Evolutionary conservation across 345 rosid genomes (phyloP).

Genomic region (Microthlaspi erraticum): DNA sequence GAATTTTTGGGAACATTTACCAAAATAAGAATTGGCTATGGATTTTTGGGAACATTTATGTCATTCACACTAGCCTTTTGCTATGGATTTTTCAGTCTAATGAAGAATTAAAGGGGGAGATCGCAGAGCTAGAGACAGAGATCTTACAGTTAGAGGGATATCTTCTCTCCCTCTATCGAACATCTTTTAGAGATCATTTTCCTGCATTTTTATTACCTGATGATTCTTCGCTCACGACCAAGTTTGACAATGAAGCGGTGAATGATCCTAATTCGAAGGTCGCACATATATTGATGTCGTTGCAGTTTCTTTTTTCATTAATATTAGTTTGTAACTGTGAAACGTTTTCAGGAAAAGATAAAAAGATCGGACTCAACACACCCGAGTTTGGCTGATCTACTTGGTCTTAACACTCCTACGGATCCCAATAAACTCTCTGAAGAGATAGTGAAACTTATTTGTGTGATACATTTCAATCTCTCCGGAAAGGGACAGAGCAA

Average conservation of each 20-base stretch:
- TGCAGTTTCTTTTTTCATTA: not conserved
- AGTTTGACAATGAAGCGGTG: conserved; percentile 40
- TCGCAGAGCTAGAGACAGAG: conserved; percentile 62
- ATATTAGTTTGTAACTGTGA: conserved; percentile 5
- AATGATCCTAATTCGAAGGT: conserved; percentile 8
- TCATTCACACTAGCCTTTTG: too few species aligned
- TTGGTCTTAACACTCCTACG: conserved; percentile 47
- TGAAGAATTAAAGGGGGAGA: conserved; percentile 60
- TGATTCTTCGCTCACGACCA: conserved; percentile 26
- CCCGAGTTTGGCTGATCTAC: conserved; percentile 77
- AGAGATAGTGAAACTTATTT: conserved; percentile 69
- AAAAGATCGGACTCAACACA: conserved; percentile 48
- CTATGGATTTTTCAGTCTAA: conserved; percentile 49
- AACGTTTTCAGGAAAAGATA: conserved; percentile 48
- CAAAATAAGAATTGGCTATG: too few species aligned
- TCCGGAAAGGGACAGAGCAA: conserved; percentile 43
- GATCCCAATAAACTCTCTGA: conserved; percentile 63
- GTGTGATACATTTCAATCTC: conserved; percentile 67
- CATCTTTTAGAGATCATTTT: conserved; percentile 56
- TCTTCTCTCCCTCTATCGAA: conserved; percentile 72
- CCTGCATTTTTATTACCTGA: conserved; percentile 23
- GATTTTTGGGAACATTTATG: too few species aligned
- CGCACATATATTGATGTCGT: not conserved
- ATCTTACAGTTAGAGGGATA: conserved; percentile 62
- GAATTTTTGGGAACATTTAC: too few species aligned